Conservation (phyloP, 257 asterid genomes). For the Scutellaria baicalensis region DNA sequence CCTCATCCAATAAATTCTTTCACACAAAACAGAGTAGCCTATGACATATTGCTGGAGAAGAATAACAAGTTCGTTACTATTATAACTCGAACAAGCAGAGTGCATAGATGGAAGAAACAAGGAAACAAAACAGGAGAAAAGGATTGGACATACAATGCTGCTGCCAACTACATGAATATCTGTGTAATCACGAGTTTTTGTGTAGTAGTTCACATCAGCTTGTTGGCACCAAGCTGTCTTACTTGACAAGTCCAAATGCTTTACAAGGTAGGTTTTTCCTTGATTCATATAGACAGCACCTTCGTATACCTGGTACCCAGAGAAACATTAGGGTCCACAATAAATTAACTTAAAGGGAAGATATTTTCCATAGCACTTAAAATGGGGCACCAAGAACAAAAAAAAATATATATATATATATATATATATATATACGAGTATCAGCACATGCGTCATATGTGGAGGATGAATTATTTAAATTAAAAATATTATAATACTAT, state of each 20-base stretch:
- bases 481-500: too few species aligned
- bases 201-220: conserved; percentile 82
- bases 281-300: conserved; percentile 98
- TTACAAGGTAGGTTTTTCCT: conserved; percentile 82
- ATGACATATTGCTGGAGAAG: not conserved
- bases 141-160: conserved; percentile 44
- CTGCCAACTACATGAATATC: conserved; percentile 77
- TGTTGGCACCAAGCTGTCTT: conserved; percentile 91
- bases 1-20: conserved; percentile 6
- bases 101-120: conserved; percentile 7
- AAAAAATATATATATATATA: too few species aligned
- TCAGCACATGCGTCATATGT: too few species aligned
- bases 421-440: too few species aligned
- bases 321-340: conserved; percentile 11
- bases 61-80: conserved; percentile 1
- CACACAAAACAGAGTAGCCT: not conserved
- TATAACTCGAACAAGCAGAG: conserved; percentile 5
- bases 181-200: conserved; percentile 83
- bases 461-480: too few species aligned
- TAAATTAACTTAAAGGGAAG: not conserved
- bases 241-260: conserved; percentile 63
- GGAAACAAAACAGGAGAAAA: not conserved
- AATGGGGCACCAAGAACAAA: not conserved
- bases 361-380: conserved; percentile 12
- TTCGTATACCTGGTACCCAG: conserved; percentile 70